Conservation (phyloP, 208 protist genomes). For the Acanthamoeba quina region DNA sequence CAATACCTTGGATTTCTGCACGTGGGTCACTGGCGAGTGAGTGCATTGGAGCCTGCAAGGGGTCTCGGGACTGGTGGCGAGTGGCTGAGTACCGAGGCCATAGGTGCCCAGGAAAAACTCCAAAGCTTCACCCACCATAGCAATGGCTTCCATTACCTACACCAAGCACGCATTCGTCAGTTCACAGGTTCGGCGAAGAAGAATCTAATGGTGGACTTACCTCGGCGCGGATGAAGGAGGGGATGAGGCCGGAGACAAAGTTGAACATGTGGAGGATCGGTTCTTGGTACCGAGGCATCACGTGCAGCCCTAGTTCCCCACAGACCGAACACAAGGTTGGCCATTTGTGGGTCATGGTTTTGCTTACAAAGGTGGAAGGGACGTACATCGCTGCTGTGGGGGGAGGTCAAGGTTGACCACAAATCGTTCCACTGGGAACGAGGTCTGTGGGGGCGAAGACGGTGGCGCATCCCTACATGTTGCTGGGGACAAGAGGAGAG, state of each 20-base stretch:
- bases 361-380: background rate
- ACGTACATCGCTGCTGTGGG: constrained; percentile 48
- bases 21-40: too few relatives aligned
- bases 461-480: background rate
- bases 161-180: background rate
- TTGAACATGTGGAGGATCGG: constrained; percentile 25
- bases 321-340: background rate
- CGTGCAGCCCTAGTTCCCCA: background rate
- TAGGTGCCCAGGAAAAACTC: constrained; percentile 40
- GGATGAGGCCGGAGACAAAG: constrained; percentile 20
- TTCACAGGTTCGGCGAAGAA: background rate
- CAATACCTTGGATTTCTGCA: constrained; percentile 52
- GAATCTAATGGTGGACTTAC: background rate
- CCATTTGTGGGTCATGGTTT: too few relatives aligned
- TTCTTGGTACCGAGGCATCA: constrained; percentile 6
- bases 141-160: background rate
- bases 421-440: constrained; percentile 21
- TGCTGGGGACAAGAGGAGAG: background rate
- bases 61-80: too few relatives aligned
- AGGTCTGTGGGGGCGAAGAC: background rate
- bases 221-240: background rate
- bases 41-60: background rate
- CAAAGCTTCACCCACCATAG: background rate
- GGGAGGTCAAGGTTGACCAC: constrained; percentile 56
- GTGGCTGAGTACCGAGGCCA: background rate